Conservation (phyloP, 352 stramenopile genomes). For the Thraustotheca clavata region DNA sequence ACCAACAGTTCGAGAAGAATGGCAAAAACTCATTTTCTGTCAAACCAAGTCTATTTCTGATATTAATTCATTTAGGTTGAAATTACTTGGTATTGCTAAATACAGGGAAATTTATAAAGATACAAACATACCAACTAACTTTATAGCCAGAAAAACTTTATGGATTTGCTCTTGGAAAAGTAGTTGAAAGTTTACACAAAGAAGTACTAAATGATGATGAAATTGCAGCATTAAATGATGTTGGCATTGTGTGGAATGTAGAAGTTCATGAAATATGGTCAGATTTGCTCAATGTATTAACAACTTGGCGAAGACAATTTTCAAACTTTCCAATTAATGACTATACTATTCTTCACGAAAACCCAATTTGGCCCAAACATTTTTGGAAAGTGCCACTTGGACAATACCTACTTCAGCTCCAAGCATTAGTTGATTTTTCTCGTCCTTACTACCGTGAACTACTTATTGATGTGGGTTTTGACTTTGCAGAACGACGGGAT, state of each 20-base stretch:
- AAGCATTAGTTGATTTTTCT: not conserved
- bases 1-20: not conserved
- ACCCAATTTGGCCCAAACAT: not conserved
- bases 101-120: not conserved
- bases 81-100: not conserved
- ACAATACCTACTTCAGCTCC: not conserved
- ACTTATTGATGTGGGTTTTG: not conserved
- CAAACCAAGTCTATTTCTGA: not conserved
- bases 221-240: not conserved
- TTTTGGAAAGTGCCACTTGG: not conserved
- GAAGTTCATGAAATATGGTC: not conserved
- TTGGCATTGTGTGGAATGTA: not conserved
- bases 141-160: not conserved
- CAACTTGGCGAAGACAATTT: not conserved
- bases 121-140: not conserved
- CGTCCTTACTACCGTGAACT: not conserved
- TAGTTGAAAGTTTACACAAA: not conserved
- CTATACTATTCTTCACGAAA: not conserved
- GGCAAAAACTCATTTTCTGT: not conserved
- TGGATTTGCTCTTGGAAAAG: not conserved
- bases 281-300: not conserved
- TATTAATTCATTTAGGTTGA: not conserved
- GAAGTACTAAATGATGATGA: not conserved
- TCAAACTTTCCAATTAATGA: not conserved
- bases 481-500: not conserved